A percentile compares a stretch with the other conserved stretches of the same genome.
phyloP scores from a whole-genome alignment of 2,329 filamentous ascomycete genomes.

The Pseudogymnoascus sp. region DNA sequence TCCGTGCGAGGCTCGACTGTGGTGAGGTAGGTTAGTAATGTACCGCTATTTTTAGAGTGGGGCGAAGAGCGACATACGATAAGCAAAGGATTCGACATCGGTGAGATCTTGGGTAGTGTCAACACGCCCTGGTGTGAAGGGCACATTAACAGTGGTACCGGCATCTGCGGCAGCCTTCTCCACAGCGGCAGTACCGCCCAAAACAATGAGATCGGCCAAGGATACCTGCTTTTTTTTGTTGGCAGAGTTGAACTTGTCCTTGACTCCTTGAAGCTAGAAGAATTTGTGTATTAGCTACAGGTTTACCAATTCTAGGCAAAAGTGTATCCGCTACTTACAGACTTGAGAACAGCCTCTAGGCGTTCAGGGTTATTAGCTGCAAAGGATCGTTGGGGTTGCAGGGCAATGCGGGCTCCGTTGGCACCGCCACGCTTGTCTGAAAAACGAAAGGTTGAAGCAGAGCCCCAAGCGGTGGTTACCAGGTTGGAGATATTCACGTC shows the following conservation, averaged over 20 bases:
- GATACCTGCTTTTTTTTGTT: slow-evolving; percentile 46
- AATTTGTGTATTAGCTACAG: not conserved
- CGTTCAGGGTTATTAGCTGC: slow-evolving; percentile 47
- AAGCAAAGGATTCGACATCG: slow-evolving; percentile 42
- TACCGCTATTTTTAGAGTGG: not conserved
- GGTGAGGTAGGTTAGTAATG: not conserved
- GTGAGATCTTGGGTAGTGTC: slow-evolving; percentile 50
- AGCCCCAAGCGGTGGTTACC: slow-evolving; percentile 40
- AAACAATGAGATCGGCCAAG: slow-evolving; percentile 49
- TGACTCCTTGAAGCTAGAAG: slow-evolving; percentile 16
- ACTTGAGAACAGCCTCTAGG: slow-evolving; percentile 21
- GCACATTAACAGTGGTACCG: slow-evolving; percentile 34
- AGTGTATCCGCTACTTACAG: not conserved
- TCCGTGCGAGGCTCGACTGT: slow-evolving; percentile 42
- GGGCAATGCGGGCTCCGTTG: slow-evolving; percentile 50
- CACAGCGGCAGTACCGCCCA: slow-evolving; percentile 45
- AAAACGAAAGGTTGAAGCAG: slow-evolving; percentile 43
- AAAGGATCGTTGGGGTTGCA: slow-evolving; percentile 47
- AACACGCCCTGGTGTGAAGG: slow-evolving; percentile 46
- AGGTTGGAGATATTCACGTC: slow-evolving; percentile 39
- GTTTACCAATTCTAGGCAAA: not conserved
- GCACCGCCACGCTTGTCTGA: slow-evolving; percentile 53
- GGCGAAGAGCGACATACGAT: slow-evolving; percentile 24
- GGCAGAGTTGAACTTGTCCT: slow-evolving; percentile 45
- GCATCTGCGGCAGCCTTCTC: slow-evolving; percentile 40